phyloP scores from a whole-genome alignment of 2,329 filamentous ascomycete species.

The Aspergillus pseudoglaucus region DNA sequence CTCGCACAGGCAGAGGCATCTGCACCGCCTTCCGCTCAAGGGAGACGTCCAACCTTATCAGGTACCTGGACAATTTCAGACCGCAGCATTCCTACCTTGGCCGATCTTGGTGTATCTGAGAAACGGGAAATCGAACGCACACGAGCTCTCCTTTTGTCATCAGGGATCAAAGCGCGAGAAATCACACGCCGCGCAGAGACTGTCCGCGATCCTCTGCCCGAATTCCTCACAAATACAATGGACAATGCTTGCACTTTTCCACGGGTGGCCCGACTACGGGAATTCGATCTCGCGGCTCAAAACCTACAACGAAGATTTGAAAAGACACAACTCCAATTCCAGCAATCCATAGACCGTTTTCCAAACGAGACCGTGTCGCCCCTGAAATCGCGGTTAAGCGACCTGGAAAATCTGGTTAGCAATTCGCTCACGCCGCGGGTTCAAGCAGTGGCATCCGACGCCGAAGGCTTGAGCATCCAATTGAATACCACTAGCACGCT shows the following conservation, averaged over 20 bases:
- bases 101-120: conserved; percentile 41
- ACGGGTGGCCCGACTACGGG: conserved; percentile 42
- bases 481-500: conserved; percentile 70
- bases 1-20: conserved; percentile 37
- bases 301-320: conserved; percentile 46
- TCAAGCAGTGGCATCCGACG: conserved; percentile 65
- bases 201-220: conserved; percentile 28
- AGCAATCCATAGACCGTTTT: conserved; percentile 41
- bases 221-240: conserved; percentile 27
- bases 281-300: conserved; percentile 49
- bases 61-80: conserved; percentile 55
- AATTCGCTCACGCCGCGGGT: conserved; percentile 53
- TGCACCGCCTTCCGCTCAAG: conserved; percentile 15
- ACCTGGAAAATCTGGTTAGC: conserved; percentile 42
- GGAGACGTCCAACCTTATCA: conserved; percentile 30
- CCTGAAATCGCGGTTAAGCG: conserved; percentile 39
- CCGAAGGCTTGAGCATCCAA: conserved; percentile 70
- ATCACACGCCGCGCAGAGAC: conserved; percentile 61
- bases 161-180: conserved; percentile 84
- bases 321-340: conserved; percentile 37
- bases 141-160: conserved; percentile 67
- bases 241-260: conserved; percentile 28
- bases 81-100: conserved; percentile 33
- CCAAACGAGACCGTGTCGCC: conserved; percentile 39
- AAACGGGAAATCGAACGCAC: conserved; percentile 75